Evolutionary conservation across 768 basidiomycete genomes (phyloP), one percentile per base, ranked within the genome.

Genomic region (Pleurotus pulmonarius): DNA sequence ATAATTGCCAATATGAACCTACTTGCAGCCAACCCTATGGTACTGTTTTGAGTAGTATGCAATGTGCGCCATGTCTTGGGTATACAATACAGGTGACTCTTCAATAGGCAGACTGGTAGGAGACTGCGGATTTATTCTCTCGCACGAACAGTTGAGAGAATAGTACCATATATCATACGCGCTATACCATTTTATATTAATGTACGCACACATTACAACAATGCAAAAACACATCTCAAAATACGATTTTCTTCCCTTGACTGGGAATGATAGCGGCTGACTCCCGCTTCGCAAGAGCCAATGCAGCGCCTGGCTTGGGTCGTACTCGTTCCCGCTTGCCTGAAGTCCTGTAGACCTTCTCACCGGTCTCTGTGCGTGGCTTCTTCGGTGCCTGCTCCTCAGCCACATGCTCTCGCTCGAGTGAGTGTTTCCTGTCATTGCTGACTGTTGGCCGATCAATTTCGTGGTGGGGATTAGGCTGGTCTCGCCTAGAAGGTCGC

Each of bases 281-380:
- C 70, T 90, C 87, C 51, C 92, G 82, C 63, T 84, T 83, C 20
- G 91, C 91, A 15, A 79, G 76, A 0, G 90, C 90, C 18, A 92
- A 81, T 1, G 88, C 88, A 3, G 92, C 92, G 34, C 92, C 91
- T 34, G 91, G 91, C 64, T 78, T 86, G 4, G 85, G 75, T 25
- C 90, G 81, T 53, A 71, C 71, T 63, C 73, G 74, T 3, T 73
- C 71, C 22, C 74, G 71, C 60, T 77, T 72, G 58, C 58, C 61
- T 43, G 24, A 22, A 22, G 29, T 15, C 39, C 25, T 15, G 18
- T 34, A 18, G 40, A 53, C 51, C 60, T 64, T 57, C 60, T 59
- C 15, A n/a, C n/a, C 29, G 15, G 9, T 44, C 26, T 41, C 46
- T 24, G 56, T 52, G 5, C 45, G 45, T 13, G 34, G 34, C 39